Evolutionary conservation across 768 basidiomycete species (phyloP).

Genomic region (Boletus reticulatus): DNA sequence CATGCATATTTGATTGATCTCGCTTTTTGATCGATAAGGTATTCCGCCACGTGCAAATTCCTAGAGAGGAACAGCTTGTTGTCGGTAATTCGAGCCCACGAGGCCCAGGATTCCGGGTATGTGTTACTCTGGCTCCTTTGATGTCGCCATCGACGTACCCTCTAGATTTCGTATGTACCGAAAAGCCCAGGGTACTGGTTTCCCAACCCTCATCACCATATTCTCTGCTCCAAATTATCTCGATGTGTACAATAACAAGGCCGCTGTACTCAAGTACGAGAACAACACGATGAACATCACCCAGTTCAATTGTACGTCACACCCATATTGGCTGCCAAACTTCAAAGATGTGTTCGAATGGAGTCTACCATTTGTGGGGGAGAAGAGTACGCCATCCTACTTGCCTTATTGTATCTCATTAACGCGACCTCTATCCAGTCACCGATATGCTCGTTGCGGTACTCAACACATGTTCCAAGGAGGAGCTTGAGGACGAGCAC

Average conservation of each 20-base stretch:
- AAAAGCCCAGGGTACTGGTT: conserved; percentile 89
- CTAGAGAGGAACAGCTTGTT: conserved; percentile 87
- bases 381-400: conserved; percentile 70
- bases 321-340: conserved; percentile 95
- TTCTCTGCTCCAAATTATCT: conserved; percentile 98
- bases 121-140: conserved; percentile 17
- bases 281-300: conserved; percentile 96
- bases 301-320: conserved; percentile 77
- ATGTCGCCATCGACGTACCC: neutral
- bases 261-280: conserved; percentile 94
- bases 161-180: conserved; percentile 87
- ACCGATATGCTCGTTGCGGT: conserved; percentile 98
- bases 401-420: neutral
- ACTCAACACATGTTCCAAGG: conserved; percentile 91
- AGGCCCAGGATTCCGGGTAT: conserved; percentile 95
- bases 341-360: conserved; percentile 99
- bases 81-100: conserved; percentile 94
- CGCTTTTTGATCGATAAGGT: conserved; percentile 38
- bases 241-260: conserved; percentile 95
- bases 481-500: conserved; percentile 82
- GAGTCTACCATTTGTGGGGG: conserved; percentile 95
- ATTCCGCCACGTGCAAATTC: conserved; percentile 90
- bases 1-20: neutral
- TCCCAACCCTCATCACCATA: conserved; percentile 96
- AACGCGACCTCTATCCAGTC: conserved; percentile 46